Evolutionary conservation across 176 grass and related monocot species (phyloP).

Genomic region (Lolium multiflorum): DNA sequence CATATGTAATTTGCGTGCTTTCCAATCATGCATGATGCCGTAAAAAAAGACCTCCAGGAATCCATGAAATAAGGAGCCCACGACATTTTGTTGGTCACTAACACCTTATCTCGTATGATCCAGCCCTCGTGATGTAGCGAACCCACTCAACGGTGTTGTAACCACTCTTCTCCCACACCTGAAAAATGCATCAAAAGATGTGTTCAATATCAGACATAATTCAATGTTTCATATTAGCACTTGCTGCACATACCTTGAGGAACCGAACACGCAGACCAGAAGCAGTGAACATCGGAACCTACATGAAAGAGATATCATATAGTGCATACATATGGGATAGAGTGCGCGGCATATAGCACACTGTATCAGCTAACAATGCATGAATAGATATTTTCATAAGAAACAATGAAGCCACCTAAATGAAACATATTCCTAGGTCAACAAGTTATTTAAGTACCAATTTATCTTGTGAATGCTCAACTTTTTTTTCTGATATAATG

Average conservation of each 20-base stretch:
- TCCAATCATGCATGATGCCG: slow-evolving; percentile 22
- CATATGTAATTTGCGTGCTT: slow-evolving; percentile 26
- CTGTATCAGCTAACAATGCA: slow-evolving; percentile 4
- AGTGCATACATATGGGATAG: background rate
- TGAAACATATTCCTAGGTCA: background rate
- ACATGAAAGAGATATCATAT: slow-evolving; percentile 26
- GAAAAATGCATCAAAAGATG: slow-evolving; percentile 41
- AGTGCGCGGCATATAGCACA: background rate
- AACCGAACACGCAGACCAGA: slow-evolving; percentile 97
- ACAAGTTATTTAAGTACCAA: slow-evolving; percentile 11
- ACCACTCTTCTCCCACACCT: slow-evolving; percentile 99
- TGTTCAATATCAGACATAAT: slow-evolving; percentile 13
- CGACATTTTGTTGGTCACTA: slow-evolving; percentile 38
- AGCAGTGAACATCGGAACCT: slow-evolving; percentile 99
- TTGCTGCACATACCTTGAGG: slow-evolving; percentile 75
- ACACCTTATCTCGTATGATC: slow-evolving; percentile 98
- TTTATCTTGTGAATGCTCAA: background rate
- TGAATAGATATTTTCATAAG: slow-evolving; percentile 7
- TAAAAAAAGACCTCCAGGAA: background rate
- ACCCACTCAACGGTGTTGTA: slow-evolving; percentile 99
- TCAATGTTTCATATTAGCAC: slow-evolving; percentile 18
- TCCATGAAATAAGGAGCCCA: slow-evolving; percentile 1
- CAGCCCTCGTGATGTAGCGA: slow-evolving; percentile 97
- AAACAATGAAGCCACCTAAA: background rate
- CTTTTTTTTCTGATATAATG: slow-evolving; percentile 13